Percentiles rank a stretch among this genome's conserved stretches.
Evolutionary conservation across 495 filamentous ascomycete genomes (phyloP).

Genomic region (Jackrogersella multiformis): DNA sequence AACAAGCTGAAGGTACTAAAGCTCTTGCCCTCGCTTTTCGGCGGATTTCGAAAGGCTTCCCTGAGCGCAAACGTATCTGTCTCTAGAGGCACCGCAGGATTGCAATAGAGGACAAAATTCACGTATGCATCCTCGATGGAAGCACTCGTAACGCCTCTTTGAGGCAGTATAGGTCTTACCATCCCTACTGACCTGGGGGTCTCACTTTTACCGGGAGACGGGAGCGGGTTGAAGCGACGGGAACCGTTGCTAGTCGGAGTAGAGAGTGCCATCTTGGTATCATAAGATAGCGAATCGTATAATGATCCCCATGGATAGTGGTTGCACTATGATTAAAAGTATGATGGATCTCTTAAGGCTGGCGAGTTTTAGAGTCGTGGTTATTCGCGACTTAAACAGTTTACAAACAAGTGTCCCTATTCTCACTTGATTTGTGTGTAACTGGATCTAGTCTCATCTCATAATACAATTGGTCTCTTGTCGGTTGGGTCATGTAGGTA

Average conservation of each 20-base stretch:
- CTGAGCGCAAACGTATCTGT: constrained; percentile 77
- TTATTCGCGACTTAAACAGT: background rate
- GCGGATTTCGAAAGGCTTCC: constrained; percentile 83
- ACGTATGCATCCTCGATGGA: constrained; percentile 90
- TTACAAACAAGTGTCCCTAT: constrained; percentile 14
- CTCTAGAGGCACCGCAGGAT: constrained; percentile 76
- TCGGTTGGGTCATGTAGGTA: constrained; percentile 22
- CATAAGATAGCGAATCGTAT: constrained; percentile 35
- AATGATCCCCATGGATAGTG: constrained; percentile 39
- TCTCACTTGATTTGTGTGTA: constrained; percentile 20
- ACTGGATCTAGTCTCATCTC: constrained; percentile 11
- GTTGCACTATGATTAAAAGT: constrained; percentile 12
- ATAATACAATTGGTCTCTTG: constrained; percentile 16
- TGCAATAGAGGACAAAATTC: constrained; percentile 90
- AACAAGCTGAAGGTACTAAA: constrained; percentile 87
- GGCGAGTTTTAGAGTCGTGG: constrained; percentile 12
- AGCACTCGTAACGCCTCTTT: constrained; percentile 72
- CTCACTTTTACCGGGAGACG: constrained; percentile 42
- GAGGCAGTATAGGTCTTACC: constrained; percentile 64
- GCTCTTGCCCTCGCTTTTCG: constrained; percentile 90
- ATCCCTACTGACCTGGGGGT: constrained; percentile 40
- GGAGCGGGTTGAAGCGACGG: constrained; percentile 44
- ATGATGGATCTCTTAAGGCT: background rate
- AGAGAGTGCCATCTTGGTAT: constrained; percentile 47
- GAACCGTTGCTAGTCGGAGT: constrained; percentile 44